Percentiles rank a stretch among this genome's conserved stretches.
These are phyloP conservation scores for Posidonia oceanica DNA, from an alignment of 116 monocot species.

Conservation along the genomic window DNA sequence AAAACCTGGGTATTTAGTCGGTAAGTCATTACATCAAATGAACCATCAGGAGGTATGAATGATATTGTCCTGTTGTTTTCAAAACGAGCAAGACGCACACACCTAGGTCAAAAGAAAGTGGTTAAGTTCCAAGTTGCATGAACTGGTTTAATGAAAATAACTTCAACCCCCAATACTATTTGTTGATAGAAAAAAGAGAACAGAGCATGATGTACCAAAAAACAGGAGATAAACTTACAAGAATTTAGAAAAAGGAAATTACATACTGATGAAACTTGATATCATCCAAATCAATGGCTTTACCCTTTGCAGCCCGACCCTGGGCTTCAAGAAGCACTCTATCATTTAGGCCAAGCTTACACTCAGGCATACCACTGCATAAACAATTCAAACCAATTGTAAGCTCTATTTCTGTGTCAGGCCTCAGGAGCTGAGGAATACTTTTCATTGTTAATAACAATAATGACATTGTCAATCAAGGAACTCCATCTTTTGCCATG, in stretches of 20 bases:
- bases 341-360: conserved; percentile 96
- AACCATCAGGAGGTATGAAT: conserved; percentile 97
- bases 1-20: conserved; percentile 90
- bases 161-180: too few species aligned
- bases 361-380: conserved; percentile 99
- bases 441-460: too few species aligned
- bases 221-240: too few species aligned
- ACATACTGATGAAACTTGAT: conserved; percentile 98
- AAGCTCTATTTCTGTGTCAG: too few species aligned
- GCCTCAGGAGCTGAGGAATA: too few species aligned
- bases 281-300: conserved; percentile 96
- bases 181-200: too few species aligned
- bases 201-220: too few species aligned
- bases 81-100: conserved; percentile 94
- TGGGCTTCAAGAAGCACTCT: conserved; percentile 94
- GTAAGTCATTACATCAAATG: conserved; percentile 99
- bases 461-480: too few species aligned
- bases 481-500: too few species aligned
- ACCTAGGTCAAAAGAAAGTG: conserved; percentile 26
- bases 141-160: too few species aligned
- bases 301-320: conserved; percentile 91
- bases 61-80: conserved; percentile 99
- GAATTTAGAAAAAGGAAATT: too few species aligned
- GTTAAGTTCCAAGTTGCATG: neutral
- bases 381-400: too few species aligned